Evolutionary conservation across 179 eudicot genomes (phyloP), one percentile per base, ranked within the genome.

Genomic region (Vitellaria paradoxa): DNA sequence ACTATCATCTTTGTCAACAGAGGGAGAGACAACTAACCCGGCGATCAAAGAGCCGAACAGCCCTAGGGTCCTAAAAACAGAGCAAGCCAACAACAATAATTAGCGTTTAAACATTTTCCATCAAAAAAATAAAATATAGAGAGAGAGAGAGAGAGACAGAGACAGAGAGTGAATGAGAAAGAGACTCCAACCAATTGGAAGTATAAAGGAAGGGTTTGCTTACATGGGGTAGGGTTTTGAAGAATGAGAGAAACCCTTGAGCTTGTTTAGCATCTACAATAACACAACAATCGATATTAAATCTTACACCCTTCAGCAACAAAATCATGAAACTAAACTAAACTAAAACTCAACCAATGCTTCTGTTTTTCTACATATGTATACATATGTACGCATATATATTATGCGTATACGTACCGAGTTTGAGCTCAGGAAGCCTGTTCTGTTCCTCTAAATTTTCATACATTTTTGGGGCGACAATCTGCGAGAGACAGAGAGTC

Each of bases 201-300:
- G 68, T 21, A 56, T n/a, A 46, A 55, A 9, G 71, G 68, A 67
- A 55, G 49, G 20, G 74, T 59, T 59, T 15, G 65, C 87, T 85
- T 81, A 95, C 99, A 81, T 70, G 81, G 60, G 93, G 87, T 70
- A 91, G 87, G 79, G 87, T 91, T 86, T 87, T 93, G 86, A 87
- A 93, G 87, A 95, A 95, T 17, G 96, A 88, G 42, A 95, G 89
- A 84, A 95, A 95, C 78, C 99, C 98, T 84, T 91, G 97, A 42
- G 99, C 97, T 87, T 95, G 99, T 77, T 82, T 93, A 63, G 93
- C 92, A 88, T 95, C 99, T 95, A 61, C 66, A 46, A 63, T 37
- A 40, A 37, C 63, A 24, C 2, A 72, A 55, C 21, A 45, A 72
- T 47, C 71, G 13, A 52, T 9, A 47, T 12, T 15, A 21, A 40